phyloP scores from a whole-genome alignment of 208 protist genomes.

The Crithidia sp. region DNA sequence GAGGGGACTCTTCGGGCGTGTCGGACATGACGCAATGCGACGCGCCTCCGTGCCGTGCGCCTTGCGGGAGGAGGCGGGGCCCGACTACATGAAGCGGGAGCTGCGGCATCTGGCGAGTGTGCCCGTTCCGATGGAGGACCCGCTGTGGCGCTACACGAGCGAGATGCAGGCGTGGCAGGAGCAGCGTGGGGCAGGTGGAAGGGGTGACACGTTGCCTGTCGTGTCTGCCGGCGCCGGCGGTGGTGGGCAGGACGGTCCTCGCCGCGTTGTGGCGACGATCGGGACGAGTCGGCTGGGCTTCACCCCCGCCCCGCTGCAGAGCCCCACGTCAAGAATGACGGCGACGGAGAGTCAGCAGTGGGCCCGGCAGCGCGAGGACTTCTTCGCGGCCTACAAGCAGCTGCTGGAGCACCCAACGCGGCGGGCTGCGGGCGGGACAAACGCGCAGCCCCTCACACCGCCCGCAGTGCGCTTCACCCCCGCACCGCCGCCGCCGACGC shows the following conservation, averaged over 20 bases:
- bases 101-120: slow-evolving; percentile 23
- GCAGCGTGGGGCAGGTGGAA: slow-evolving; percentile 13
- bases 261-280: slow-evolving; percentile 48
- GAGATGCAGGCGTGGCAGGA: slow-evolving; percentile 49
- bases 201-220: slow-evolving; percentile 21
- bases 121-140: slow-evolving; percentile 19
- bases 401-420: slow-evolving; percentile 14
- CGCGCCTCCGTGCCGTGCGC: slow-evolving; percentile 48
- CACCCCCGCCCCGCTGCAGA: slow-evolving; percentile 49
- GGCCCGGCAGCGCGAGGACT: slow-evolving; percentile 58
- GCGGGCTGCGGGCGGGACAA: not conserved
- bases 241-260: slow-evolving; percentile 22
- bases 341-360: slow-evolving; percentile 52
- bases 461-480: slow-evolving; percentile 18
- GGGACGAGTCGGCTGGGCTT: slow-evolving; percentile 59
- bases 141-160: slow-evolving; percentile 25
- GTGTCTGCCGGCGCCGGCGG: slow-evolving; percentile 8
- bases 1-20: slow-evolving; percentile 38
- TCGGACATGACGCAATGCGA: slow-evolving; percentile 43
- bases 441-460: slow-evolving; percentile 2
- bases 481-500: not conserved
- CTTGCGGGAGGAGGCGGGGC: slow-evolving; percentile 57
- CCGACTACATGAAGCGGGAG: slow-evolving; percentile 67
- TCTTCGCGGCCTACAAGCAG: slow-evolving; percentile 53
- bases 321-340: slow-evolving; percentile 46